Evolutionary conservation across 2,329 filamentous ascomycete genomes (phyloP).

Genomic region (Pseudodiploospora longispora): DNA sequence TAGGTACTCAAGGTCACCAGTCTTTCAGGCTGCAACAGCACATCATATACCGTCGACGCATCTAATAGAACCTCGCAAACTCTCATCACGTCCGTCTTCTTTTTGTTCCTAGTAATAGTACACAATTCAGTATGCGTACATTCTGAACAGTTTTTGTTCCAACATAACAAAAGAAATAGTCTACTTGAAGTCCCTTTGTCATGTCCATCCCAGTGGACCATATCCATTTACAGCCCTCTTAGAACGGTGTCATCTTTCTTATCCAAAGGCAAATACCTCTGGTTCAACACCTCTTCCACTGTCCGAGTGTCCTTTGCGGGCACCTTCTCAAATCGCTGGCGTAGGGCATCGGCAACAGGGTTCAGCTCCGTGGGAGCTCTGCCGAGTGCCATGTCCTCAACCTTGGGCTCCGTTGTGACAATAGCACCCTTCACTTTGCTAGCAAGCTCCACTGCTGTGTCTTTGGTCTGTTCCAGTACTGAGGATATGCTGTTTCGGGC

Average conservation of each 20-base stretch:
- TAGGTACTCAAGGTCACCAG: no score
- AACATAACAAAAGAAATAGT: no score
- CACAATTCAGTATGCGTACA: conserved; percentile 13
- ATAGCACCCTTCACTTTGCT: conserved; percentile 29
- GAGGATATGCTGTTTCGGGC: conserved; percentile 30
- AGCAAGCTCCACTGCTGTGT: conserved; percentile 33
- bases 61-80: no score
- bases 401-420: conserved; percentile 28
- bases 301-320: conserved; percentile 33
- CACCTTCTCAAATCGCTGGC: conserved; percentile 42
- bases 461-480: conserved; percentile 26
- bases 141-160: no score
- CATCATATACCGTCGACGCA: no score
- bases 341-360: conserved; percentile 41
- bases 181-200: neutral
- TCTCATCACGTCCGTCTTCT: no score
- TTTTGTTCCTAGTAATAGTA: conserved; percentile 16
- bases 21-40: no score
- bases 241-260: conserved; percentile 37
- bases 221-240: conserved; percentile 26
- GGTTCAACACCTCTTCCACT: conserved; percentile 44
- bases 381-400: conserved; percentile 20
- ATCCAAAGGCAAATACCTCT: conserved; percentile 45
- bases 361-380: conserved; percentile 15
- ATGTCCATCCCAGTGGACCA: neutral